A percentile compares a stretch with the other conserved stretches of the same genome.
These are phyloP conservation scores for Euphorbia celastroides DNA, from an alignment of 441 rosid species.

Conservation along the genomic window DNA sequence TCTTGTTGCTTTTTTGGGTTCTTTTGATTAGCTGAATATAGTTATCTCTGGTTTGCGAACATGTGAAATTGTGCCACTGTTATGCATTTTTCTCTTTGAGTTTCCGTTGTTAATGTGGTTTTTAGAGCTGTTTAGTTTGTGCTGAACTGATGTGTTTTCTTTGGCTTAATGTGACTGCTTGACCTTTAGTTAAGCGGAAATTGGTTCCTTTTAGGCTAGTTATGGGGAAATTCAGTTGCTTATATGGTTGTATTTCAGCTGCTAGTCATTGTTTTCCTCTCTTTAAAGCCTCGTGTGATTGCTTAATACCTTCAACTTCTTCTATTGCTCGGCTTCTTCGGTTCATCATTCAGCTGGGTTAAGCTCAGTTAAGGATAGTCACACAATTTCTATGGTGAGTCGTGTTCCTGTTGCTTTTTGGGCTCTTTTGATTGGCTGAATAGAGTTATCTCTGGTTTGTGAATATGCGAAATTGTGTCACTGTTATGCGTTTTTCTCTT, in stretches of 20 bases:
- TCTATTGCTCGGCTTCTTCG: background rate
- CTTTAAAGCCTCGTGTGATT: background rate
- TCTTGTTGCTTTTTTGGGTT: background rate
- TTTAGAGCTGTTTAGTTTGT: background rate
- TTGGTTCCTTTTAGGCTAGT: too few relatives aligned
- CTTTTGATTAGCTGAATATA: background rate
- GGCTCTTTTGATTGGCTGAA: background rate
- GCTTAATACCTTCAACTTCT: background rate
- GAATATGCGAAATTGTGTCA: background rate
- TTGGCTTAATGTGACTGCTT: too few relatives aligned
- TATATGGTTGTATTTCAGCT: background rate
- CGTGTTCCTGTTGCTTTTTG: background rate
- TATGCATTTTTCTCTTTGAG: background rate
- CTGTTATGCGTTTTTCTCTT: background rate
- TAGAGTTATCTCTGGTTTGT: background rate
- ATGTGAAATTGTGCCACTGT: background rate
- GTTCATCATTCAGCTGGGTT: slow-evolving; percentile 15
- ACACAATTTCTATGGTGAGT: slow-evolving; percentile 34
- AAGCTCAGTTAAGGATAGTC: slow-evolving; percentile 10
- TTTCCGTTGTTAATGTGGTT: background rate
- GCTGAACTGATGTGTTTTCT: background rate
- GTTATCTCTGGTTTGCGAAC: background rate
- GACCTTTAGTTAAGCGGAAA: too few relatives aligned
- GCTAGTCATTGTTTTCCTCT: background rate
- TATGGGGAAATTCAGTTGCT: background rate